phyloP scores from a whole-genome alignment of 371 early-diverging fungal genomes.

The Lichtheimia hyalospora region DNA sequence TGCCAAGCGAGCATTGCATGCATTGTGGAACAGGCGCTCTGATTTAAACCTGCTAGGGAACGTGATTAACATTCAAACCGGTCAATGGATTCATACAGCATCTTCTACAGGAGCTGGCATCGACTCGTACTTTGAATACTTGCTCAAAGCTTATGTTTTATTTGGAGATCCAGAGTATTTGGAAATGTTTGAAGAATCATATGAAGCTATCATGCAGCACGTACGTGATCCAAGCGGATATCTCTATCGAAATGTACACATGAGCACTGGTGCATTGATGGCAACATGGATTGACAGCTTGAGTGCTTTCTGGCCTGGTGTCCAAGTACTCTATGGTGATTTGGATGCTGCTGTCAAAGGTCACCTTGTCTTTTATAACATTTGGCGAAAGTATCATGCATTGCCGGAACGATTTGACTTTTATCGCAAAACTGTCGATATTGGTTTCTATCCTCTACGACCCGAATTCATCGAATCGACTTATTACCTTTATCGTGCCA shows the following conservation, averaged over 20 bases:
- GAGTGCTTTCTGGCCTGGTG: conserved; percentile 90
- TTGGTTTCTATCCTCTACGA: conserved; percentile 81
- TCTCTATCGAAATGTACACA: conserved; percentile 85
- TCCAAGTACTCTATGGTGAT: conserved; percentile 85
- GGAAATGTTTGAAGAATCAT: conserved; percentile 80
- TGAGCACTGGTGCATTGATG: conserved; percentile 65
- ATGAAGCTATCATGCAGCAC: conserved; percentile 65
- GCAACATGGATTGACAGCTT: conserved; percentile 89
- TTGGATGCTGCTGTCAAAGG: conserved; percentile 76
- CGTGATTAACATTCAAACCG: conserved; percentile 71
- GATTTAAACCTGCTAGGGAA: conserved; percentile 82
- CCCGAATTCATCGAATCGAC: conserved; percentile 96
- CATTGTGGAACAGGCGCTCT: conserved; percentile 80
- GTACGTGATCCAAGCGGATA: conserved; percentile 73
- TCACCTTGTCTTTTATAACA: conserved; percentile 80
- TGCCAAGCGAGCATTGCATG: conserved; percentile 72
- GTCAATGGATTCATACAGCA: conserved; percentile 72
- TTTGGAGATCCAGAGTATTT: conserved; percentile 82
- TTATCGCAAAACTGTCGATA: conserved; percentile 54
- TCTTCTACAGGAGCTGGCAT: conserved; percentile 89
- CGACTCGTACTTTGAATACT: conserved; percentile 93
- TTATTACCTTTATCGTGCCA: conserved; percentile 89
- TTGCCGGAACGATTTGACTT: conserved; percentile 90
- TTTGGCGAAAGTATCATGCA: conserved; percentile 84
- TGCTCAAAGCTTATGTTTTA: conserved; percentile 85